phyloP scores from a whole-genome alignment of 108 stramenopile species.

The Cyclotella choctawhatcheeana region DNA sequence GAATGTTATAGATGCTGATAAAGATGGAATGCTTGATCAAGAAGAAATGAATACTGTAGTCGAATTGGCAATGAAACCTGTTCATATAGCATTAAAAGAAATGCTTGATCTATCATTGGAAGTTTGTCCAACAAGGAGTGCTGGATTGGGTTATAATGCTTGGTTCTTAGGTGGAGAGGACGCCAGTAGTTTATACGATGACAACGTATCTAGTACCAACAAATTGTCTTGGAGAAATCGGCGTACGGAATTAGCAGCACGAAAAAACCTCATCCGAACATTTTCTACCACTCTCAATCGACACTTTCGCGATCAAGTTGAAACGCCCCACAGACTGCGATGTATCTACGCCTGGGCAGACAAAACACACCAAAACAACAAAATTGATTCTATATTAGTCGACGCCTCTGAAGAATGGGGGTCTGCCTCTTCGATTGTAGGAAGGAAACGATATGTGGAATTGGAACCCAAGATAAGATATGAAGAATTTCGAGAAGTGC shows the following conservation, averaged over 20 bases:
- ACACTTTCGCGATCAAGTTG: conserved; percentile 86
- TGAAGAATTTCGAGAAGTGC: conserved; percentile 81
- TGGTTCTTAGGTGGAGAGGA: conserved; percentile 40
- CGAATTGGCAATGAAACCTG: conserved; percentile 59
- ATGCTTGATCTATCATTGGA: conserved; percentile 48
- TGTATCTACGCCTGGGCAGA: conserved; percentile 93
- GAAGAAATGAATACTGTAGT: conserved; percentile 82
- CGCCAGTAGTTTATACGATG: conserved; percentile 5
- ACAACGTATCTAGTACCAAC: conserved; percentile 11
- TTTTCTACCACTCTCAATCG: conserved; percentile 57
- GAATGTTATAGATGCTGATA: conserved; percentile 76
- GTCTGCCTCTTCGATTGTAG: conserved; percentile 49
- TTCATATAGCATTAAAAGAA: conserved; percentile 57
- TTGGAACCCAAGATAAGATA: conserved; percentile 83
- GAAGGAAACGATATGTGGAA: conserved; percentile 89
- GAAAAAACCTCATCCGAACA: conserved; percentile 59
- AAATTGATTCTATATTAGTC: conserved; percentile 76
- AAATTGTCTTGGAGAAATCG: conserved; percentile 71
- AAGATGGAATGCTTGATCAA: conserved; percentile 84
- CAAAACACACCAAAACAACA: conserved; percentile 85
- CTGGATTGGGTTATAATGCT: conserved; percentile 19
- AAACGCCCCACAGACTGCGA: conserved; percentile 84
- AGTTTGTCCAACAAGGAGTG: conserved; percentile 47
- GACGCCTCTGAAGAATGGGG: conserved; percentile 65
- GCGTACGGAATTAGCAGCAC: conserved; percentile 58